phyloP scores from a whole-genome alignment of 2,329 filamentous ascomycete genomes.

The Karstenula rhodostoma region DNA sequence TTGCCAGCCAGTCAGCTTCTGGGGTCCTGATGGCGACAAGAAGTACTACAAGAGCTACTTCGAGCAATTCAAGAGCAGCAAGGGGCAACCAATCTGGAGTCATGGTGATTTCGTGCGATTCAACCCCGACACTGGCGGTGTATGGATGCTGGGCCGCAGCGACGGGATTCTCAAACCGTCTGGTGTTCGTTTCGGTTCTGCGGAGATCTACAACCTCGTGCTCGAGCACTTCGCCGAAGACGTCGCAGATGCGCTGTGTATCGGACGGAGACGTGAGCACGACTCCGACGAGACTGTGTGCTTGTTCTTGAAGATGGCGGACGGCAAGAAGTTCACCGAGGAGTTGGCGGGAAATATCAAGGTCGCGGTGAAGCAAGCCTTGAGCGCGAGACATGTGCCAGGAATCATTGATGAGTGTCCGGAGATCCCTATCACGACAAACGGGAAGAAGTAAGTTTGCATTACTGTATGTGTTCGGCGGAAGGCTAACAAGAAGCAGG shows the following conservation, averaged over 20 bases:
- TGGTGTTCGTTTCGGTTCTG: constrained; percentile 89
- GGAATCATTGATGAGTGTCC: constrained; percentile 81
- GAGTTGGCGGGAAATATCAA: constrained; percentile 72
- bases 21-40: constrained; percentile 73
- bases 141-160: constrained; percentile 90
- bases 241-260: constrained; percentile 85
- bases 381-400: constrained; percentile 90
- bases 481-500: constrained; percentile 53
- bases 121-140: constrained; percentile 74
- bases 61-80: constrained; percentile 71
- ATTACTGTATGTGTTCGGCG: background rate
- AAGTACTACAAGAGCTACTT: constrained; percentile 90
- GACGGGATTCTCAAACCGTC: constrained; percentile 93
- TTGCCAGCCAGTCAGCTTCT: constrained; percentile 90
- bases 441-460: constrained; percentile 85
- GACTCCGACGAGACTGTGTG: constrained; percentile 88
- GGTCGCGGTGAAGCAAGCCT: constrained; percentile 72
- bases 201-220: constrained; percentile 96
- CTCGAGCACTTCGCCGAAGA: constrained; percentile 80
- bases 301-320: constrained; percentile 82
- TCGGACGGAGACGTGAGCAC: constrained; percentile 74
- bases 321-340: constrained; percentile 64
- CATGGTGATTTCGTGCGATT: constrained; percentile 89
- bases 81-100: constrained; percentile 74
- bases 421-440: constrained; percentile 89